Evolutionary conservation across 352 stramenopile species (phyloP), one percentile per base, ranked within the genome.

Genomic region (Globisporangium polare): DNA sequence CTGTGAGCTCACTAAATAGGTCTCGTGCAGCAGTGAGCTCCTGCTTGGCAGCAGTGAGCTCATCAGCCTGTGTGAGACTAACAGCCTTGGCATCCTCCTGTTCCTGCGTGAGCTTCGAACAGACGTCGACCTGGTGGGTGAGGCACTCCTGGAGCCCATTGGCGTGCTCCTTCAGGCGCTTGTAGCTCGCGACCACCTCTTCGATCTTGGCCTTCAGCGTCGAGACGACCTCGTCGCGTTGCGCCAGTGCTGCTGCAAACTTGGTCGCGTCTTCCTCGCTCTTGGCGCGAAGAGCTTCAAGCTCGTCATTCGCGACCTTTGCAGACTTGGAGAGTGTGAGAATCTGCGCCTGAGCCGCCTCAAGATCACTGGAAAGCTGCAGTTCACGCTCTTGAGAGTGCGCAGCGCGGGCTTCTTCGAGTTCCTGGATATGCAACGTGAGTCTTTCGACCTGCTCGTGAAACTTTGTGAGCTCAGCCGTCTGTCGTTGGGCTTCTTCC

Each of bases 111-210:
- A 76, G 29, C 15, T n/a, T 54, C 0, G 18, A 20, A 7, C 43
- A 31, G 13, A 52, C 27, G 9, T 54, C 39, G 0, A 57, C 35
- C 10, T 86, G 68, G 24, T 78, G 65, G 12, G 67, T 58, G 33
- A 85, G 52, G 2, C 64, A 65, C 24, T 85, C 73, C 58, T 87
- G 73, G 29, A 87, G 22, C 13, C 83, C 75, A 9, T 78, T 67
- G 6, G 75, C 58, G 45, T 75, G 67, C 10, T 73, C 66, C 51
- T 87, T 88, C 13, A 88, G 46, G 0, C 77, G 75, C 52, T 89
- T 88, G 55, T 87, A 88, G 53, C 73, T 74, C n/a, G 22, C 50
- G 46, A 88, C 72, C 13, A 92, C 63, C n/a, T 88, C 79, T 62
- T 85, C 78, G 12, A 84, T 62, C 65, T 86, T 86, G 1, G 72